Percentiles rank a stretch among this genome's conserved stretches.
These are phyloP conservation scores for Alternaria brassicae DNA, from an alignment of 2,329 filamentous ascomycete species.

Conservation along the genomic window DNA sequence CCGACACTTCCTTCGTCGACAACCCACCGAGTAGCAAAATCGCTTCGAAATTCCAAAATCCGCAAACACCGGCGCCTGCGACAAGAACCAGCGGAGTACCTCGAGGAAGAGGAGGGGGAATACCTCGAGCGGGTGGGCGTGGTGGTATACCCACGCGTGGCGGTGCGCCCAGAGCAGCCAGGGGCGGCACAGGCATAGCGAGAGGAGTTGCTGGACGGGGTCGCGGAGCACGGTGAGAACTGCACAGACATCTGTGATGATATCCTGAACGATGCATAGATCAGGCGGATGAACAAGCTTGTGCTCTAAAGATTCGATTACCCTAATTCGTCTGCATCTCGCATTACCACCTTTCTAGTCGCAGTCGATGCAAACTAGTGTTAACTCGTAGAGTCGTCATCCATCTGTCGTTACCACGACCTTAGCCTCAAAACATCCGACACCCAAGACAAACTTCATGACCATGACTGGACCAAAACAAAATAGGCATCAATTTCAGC, in stretches of 20 bases:
- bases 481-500: slow-evolving; percentile 29
- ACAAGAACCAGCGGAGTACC: slow-evolving; percentile 26
- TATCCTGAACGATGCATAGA: slow-evolving; percentile 4
- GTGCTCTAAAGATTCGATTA: slow-evolving; percentile 1
- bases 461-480: slow-evolving; percentile 2
- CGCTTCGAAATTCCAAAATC: slow-evolving; percentile 51
- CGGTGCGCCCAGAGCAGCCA: slow-evolving; percentile 39
- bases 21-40: slow-evolving; percentile 71
- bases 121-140: slow-evolving; percentile 44
- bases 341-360: background rate
- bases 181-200: slow-evolving; percentile 49
- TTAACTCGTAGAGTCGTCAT: background rate
- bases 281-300: background rate
- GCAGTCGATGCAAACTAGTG: background rate
- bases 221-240: slow-evolving; percentile 35
- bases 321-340: background rate
- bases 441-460: background rate
- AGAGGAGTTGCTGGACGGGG: slow-evolving; percentile 45
- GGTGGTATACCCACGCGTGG: slow-evolving; percentile 47
- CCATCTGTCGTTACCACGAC: background rate
- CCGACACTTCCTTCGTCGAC: slow-evolving; percentile 89
- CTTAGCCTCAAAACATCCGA: background rate
- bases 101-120: slow-evolving; percentile 46
- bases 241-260: slow-evolving; percentile 6
- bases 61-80: slow-evolving; percentile 42